Conservation (phyloP, 179 eudicot genomes). For the Sideroxylon spinosum region DNA sequence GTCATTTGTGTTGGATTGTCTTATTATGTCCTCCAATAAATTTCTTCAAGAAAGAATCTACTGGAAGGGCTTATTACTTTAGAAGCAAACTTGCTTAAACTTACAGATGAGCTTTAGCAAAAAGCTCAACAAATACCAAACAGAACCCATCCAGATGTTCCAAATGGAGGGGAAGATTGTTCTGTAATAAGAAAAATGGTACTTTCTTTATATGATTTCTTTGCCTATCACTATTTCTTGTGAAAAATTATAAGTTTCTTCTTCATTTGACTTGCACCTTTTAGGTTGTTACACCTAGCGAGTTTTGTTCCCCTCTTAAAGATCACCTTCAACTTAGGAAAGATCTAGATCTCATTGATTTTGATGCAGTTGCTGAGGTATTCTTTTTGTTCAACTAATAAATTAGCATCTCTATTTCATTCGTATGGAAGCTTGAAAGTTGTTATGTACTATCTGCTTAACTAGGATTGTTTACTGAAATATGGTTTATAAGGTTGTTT, state of each 20-base stretch:
- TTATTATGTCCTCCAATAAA: conserved; percentile 11
- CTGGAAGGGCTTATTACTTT: conserved; percentile 67
- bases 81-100: conserved; percentile 72
- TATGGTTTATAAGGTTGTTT: neutral
- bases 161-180: conserved; percentile 76
- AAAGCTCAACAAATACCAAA: conserved; percentile 88
- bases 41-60: conserved; percentile 60
- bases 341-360: conserved; percentile 85
- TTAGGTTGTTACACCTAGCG: conserved; percentile 63
- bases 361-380: conserved; percentile 96
- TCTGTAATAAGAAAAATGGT: conserved; percentile 69
- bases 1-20: neutral
- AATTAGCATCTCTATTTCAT: neutral
- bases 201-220: conserved; percentile 15
- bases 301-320: conserved; percentile 59
- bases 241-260: neutral
- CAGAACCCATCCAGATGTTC: conserved; percentile 92
- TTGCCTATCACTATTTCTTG: neutral
- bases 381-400: conserved; percentile 14
- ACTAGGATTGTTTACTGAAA: conserved; percentile 1
- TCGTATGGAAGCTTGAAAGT: neutral
- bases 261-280: conserved; percentile 1
- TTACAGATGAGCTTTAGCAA: conserved; percentile 81
- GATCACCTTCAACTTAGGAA: conserved; percentile 89
- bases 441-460: neutral